Percentiles rank a stretch among this genome's conserved stretches.
These are phyloP conservation scores for Penicillium coffeae DNA, from an alignment of 495 filamentous ascomycete species.

Conservation along the genomic window DNA sequence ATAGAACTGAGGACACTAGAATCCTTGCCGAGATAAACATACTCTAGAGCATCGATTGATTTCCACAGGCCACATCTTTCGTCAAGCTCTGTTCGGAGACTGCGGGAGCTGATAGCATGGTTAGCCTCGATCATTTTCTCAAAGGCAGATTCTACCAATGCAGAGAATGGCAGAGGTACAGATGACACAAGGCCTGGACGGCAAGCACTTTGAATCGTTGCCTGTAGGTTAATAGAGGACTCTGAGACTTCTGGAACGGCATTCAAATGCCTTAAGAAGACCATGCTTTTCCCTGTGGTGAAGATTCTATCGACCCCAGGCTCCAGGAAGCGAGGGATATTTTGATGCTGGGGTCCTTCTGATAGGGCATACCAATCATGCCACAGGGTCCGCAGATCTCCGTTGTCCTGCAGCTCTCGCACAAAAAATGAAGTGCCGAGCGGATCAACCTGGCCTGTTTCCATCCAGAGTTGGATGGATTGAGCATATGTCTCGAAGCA, in stretches of 20 bases:
- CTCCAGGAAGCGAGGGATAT: slow-evolving; percentile 71
- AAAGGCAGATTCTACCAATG: slow-evolving; percentile 66
- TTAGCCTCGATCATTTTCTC: slow-evolving; percentile 67
- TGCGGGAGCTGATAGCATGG: slow-evolving; percentile 61
- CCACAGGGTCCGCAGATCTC: slow-evolving; percentile 67
- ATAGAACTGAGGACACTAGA: slow-evolving; percentile 60
- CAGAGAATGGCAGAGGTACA: slow-evolving; percentile 66
- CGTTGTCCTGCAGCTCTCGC: slow-evolving; percentile 49
- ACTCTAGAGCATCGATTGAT: slow-evolving; percentile 62
- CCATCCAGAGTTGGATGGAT: slow-evolving; percentile 82
- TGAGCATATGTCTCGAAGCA: slow-evolving; percentile 81
- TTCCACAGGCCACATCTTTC: slow-evolving; percentile 62
- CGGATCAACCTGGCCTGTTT: slow-evolving; percentile 63
- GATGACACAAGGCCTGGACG: slow-evolving; percentile 22
- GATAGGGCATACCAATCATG: slow-evolving; percentile 67
- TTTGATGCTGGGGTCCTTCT: slow-evolving; percentile 46
- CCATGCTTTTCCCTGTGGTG: slow-evolving; percentile 80
- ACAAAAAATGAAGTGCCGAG: slow-evolving; percentile 72
- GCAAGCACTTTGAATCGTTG: slow-evolving; percentile 57
- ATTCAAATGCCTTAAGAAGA: slow-evolving; percentile 67
- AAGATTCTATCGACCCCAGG: slow-evolving; percentile 67
- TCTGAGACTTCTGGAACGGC: slow-evolving; percentile 16
- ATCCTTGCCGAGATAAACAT: slow-evolving; percentile 70
- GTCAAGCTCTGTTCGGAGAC: slow-evolving; percentile 64
- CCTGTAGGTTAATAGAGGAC: slow-evolving; percentile 28